These are phyloP conservation scores for Pyrenula massariospora DNA, from an alignment of 495 filamentous ascomycete genomes.

Conservation along the genomic window DNA sequence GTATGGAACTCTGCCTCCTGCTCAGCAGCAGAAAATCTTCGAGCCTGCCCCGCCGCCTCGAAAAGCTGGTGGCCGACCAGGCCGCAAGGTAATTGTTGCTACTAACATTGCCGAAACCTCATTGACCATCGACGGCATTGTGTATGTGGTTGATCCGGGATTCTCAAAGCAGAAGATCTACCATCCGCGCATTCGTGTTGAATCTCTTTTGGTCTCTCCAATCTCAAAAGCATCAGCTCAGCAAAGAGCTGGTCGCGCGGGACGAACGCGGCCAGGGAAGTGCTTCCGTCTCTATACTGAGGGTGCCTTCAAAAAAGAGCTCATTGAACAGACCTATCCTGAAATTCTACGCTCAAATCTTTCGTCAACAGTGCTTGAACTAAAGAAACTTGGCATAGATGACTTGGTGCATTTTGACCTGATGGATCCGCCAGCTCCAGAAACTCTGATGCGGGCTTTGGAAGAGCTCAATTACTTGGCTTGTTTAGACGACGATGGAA, in stretches of 20 bases:
- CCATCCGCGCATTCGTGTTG: constrained; percentile 90
- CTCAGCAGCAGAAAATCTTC: constrained; percentile 91
- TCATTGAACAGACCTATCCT: constrained; percentile 92
- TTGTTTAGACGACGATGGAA: constrained; percentile 92
- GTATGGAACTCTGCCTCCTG: constrained; percentile 85
- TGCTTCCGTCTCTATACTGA: constrained; percentile 98
- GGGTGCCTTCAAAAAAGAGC: constrained; percentile 90
- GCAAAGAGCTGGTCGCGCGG: constrained; percentile 94
- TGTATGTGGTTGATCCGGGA: constrained; percentile 96
- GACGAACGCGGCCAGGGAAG: constrained; percentile 94
- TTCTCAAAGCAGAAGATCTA: constrained; percentile 99
- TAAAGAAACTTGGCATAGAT: constrained; percentile 94
- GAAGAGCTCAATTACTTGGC: constrained; percentile 97
- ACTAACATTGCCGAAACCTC: constrained; percentile 98
- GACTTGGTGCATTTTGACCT: constrained; percentile 97
- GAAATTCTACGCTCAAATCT: constrained; percentile 93
- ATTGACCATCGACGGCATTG: constrained; percentile 96
- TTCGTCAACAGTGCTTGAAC: constrained; percentile 83
- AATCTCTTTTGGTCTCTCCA: constrained; percentile 88
- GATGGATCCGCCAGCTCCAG: constrained; percentile 96
- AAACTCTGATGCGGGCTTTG: constrained; percentile 96
- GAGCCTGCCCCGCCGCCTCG: constrained; percentile 67
- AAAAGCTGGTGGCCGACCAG: constrained; percentile 66
- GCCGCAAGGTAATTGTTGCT: constrained; percentile 88
- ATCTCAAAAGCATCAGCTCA: constrained; percentile 98